phyloP scores from a whole-genome alignment of 495 filamentous ascomycete species.

The Penicillium atrosanguineum region DNA sequence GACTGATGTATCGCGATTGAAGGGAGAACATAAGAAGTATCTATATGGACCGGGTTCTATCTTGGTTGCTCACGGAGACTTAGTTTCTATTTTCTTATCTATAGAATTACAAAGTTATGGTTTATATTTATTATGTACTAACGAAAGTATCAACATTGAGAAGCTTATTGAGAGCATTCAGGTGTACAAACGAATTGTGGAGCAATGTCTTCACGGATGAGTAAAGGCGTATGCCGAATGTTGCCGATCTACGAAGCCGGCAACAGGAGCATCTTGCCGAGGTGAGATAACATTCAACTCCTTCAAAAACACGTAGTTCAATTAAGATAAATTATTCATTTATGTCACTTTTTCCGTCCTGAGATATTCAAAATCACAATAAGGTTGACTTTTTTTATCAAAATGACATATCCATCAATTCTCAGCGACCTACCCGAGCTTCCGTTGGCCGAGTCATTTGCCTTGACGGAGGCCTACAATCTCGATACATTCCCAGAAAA shows the following conservation, averaged over 20 bases:
- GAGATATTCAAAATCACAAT: no score
- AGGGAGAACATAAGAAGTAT: slow-evolving; percentile 62
- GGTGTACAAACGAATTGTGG: slow-evolving; percentile 52
- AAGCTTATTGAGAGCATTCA: slow-evolving; percentile 64
- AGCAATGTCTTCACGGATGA: neutral
- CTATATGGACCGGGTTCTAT: slow-evolving; percentile 79
- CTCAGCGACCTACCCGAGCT: neutral
- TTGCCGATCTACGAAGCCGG: no score
- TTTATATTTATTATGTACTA: no score
- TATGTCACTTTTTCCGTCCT: no score
- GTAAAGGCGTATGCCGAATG: no score
- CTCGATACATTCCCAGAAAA: slow-evolving; percentile 2
- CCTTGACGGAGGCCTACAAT: slow-evolving; percentile 6
- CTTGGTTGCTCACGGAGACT: slow-evolving; percentile 73
- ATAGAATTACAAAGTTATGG: no score
- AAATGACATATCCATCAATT: slow-evolving; percentile 11
- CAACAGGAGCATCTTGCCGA: no score
- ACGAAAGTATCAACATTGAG: slow-evolving; percentile 65
- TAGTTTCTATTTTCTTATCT: no score
- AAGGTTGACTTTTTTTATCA: no score
- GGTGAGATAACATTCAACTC: no score
- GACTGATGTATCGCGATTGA: slow-evolving; percentile 63
- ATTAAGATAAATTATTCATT: no score
- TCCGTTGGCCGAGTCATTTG: slow-evolving; percentile 7
- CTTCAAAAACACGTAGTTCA: no score